Evolutionary conservation across 2,329 filamentous ascomycete species (phyloP), one percentile per base, ranked within the genome.

Genomic region (Ampelomyces quisqualis): DNA sequence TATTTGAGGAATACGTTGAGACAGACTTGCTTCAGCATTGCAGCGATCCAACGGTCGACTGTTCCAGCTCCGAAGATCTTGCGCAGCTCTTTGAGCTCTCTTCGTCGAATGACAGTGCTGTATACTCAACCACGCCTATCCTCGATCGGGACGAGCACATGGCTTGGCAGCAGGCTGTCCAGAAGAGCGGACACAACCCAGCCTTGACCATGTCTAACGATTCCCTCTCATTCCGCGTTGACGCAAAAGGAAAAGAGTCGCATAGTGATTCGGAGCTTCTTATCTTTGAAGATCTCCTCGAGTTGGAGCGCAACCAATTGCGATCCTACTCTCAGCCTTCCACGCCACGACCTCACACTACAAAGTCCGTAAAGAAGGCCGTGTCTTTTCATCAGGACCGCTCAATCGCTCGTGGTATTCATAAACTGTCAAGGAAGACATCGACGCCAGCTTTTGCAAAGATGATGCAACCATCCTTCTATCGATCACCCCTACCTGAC

Each of bases 1-100:
- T 84, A 65, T 83, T 85, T 71, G 78, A 81, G 57, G 76, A 82
- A 62, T 82, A 80, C 61, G 73, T 82, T 64, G 75, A 80, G 52
- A 75, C 77, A 65, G 79, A 81, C 45, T 70, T 76, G 40, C 72
- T 76, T 52, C 72, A 59, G 21, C 53, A 72, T 39, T 65, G 70
- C 47, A 71, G 70, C 53, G 70, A 73, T 47, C 67, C 68, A 46
- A 65, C 72, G 50, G 73, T 73, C 64, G 73, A 76, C 51, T 70
- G 71, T 47, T 68, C 71, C 55, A 71, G 71, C 56, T 70, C 72
- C 40, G 67, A 75, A 55, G 72, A 77, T 47, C 67, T 77, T 51
- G 70, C 74, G 51, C 72, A 77, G 60, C 68, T 78, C 63, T 76
- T 79, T 72, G 63, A 73, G 51, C 55, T 75, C 47, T 71, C 76